Evolutionary conservation across 495 filamentous ascomycete species (phyloP).

Genomic region (Parachaetomium inaequale): DNA sequence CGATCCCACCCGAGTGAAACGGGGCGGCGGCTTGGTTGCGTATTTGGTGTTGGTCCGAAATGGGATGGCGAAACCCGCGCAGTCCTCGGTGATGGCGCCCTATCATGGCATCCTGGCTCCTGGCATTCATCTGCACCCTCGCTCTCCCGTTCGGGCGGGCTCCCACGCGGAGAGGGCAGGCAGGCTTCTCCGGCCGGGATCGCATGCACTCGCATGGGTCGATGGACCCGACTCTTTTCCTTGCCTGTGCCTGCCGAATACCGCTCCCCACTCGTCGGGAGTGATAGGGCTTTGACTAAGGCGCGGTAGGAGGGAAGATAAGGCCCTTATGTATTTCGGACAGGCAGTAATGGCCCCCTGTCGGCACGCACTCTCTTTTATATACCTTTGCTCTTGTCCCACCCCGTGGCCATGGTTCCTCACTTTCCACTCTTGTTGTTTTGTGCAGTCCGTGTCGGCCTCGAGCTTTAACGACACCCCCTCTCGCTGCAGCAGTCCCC

Average conservation of each 20-base stretch:
- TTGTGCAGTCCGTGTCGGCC: background rate
- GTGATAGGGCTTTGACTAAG: slow-evolving; percentile 2
- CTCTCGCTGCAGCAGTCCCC: background rate
- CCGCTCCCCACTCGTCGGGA: slow-evolving; percentile 12
- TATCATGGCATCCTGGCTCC: too few species aligned
- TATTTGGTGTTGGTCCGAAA: background rate
- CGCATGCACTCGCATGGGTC: slow-evolving; percentile 11
- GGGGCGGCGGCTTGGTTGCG: background rate
- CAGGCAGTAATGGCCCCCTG: background rate
- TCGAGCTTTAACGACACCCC: slow-evolving; percentile 7
- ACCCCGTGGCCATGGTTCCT: slow-evolving; percentile 3
- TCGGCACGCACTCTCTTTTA: background rate
- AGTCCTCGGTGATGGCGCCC: too few species aligned
- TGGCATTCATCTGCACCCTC: background rate
- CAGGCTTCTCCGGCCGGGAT: slow-evolving; percentile 8
- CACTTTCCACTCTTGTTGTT: slow-evolving; percentile 5
- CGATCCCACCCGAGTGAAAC: slow-evolving; percentile 13
- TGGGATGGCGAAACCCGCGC: background rate
- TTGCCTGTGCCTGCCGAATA: slow-evolving; percentile 5
- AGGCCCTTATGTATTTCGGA: background rate
- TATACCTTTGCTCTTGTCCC: slow-evolving; percentile 15
- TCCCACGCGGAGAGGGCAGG: background rate
- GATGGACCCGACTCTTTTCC: background rate
- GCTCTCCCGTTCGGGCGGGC: background rate
- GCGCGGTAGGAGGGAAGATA: background rate